Evolutionary conservation across 805 yeast genomes (phyloP).

Genomic region (Soucietia sequanensis): DNA sequence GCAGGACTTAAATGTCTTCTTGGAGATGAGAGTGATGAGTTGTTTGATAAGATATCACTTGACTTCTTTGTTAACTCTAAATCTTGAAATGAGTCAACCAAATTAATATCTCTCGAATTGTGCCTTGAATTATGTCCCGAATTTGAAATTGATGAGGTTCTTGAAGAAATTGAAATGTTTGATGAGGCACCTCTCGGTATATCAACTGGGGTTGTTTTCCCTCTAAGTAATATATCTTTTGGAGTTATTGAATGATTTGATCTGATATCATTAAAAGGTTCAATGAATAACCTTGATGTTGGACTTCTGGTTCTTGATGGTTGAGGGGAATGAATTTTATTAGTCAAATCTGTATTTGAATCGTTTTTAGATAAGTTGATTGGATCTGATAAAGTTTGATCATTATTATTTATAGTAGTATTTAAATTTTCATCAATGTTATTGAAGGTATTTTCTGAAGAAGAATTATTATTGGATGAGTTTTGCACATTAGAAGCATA

Average conservation of each 20-base stretch:
- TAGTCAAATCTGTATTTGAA: neutral
- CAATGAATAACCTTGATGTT: conserved; percentile 13
- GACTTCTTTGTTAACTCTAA: conserved; percentile 23
- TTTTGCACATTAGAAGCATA: neutral
- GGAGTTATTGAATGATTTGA: conserved; percentile 44
- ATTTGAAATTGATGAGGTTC: conserved; percentile 3
- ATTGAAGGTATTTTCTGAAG: conserved; percentile 14
- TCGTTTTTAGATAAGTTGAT: conserved; percentile 1
- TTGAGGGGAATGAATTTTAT: conserved; percentile 28
- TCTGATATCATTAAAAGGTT: conserved; percentile 11
- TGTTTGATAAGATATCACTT: conserved; percentile 15
- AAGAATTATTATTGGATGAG: conserved; percentile 1
- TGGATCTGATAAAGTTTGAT: conserved; percentile 7
- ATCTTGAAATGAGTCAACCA: conserved; percentile 25
- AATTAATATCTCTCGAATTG: conserved; percentile 16
- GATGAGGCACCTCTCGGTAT: neutral
- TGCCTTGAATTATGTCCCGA: conserved; percentile 10
- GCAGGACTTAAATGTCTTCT: conserved; percentile 58
- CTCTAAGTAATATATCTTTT: conserved; percentile 36
- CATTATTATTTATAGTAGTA: conserved; percentile 13
- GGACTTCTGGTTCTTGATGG: conserved; percentile 35
- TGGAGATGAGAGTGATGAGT: conserved; percentile 46
- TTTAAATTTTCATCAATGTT: conserved; percentile 14
- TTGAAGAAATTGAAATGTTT: conserved; percentile 4
- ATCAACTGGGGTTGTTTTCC: conserved; percentile 13